Base-by-base conservation (phyloP, 129 eudicot species). In the Escallonia herrerae region DNA sequence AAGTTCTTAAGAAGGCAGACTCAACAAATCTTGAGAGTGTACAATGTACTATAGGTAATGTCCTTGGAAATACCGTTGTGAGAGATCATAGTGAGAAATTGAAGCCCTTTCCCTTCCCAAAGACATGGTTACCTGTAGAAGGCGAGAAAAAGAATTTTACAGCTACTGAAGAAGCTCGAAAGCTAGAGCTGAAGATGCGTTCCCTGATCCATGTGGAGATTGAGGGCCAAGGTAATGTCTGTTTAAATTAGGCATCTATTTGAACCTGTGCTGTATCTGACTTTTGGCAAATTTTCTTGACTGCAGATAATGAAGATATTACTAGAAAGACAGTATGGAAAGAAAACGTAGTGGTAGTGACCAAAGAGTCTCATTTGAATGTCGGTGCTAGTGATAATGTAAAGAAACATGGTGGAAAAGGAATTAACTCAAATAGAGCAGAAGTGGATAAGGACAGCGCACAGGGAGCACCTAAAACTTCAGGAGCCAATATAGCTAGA, bases 181-280 rank as follows among this genome's bases (percentile, higher is more conserved):
- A 64, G 70, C 49, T 62, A 10, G 85, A 57, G 48, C 42, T 67
- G 69, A 67, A 78, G 59, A 68, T 79, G 66, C 72, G 56, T 43
- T 77, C 77, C 2, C 40, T 81, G 56, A 63, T 64, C 52, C 71
- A 66, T 48, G 72, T 72, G 63, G 80, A 67, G 54, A 60, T 37
- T 7, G 80, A 81, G 38, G 57, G 57, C 66, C 77, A 69, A 76
- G 95, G 95, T 87, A 81, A 58, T 57, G n/a, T 60, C 2, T 13
- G 54, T 45, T 12, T 33, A 3, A 56, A 11, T 68, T 58, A 12
- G 53, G 14, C 33, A 14, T 13, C 61, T n/a, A 42, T 40, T 0
- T 15, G 42, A 0, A 8, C 40, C 33, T 43, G 51, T n/a, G 3
- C 1, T 12, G 40, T 44, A n/a, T 66, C 42, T 56, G 57, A 45